These are phyloP conservation scores for Ascodesmis nigricans DNA, from an alignment of 495 filamentous ascomycete species.

Conservation along the genomic window DNA sequence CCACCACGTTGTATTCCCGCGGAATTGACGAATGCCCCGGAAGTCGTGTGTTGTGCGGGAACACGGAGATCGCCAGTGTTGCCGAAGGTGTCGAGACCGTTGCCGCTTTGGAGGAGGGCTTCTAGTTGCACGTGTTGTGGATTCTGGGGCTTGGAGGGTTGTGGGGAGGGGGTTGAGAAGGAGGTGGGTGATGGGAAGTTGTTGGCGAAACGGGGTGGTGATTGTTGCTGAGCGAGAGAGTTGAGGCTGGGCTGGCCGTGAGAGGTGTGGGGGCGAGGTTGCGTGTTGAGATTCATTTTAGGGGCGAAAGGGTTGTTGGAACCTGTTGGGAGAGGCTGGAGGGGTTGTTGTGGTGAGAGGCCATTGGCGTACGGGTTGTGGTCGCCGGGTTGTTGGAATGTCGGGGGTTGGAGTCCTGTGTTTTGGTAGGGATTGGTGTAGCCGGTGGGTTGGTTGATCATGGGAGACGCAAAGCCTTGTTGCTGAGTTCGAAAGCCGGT, in stretches of 20 bases:
- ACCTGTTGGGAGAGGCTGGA: conserved; percentile 52
- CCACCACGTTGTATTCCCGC: conserved; percentile 48
- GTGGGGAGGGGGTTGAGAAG: conserved; percentile 13
- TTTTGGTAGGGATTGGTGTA: conserved; percentile 48
- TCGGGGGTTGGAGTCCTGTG: conserved; percentile 30
- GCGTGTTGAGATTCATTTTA: conserved; percentile 27
- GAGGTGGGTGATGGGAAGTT: conserved; percentile 6
- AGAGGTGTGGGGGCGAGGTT: conserved; percentile 27
- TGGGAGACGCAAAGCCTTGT: conserved; percentile 23
- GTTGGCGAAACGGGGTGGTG: conserved; percentile 6
- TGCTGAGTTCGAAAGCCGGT: conserved; percentile 27
- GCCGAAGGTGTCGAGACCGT: conserved; percentile 91
- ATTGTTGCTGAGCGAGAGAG: conserved; percentile 2
- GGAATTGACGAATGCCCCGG: conserved; percentile 90
- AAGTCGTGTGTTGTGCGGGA: conserved; percentile 88
- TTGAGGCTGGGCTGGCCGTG: conserved; percentile 6
- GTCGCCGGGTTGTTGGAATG: conserved; percentile 41
- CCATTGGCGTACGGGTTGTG: conserved; percentile 65
- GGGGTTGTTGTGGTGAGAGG: conserved; percentile 26
- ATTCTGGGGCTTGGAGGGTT: conserved; percentile 33
- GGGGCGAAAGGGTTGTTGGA: conserved; percentile 90
- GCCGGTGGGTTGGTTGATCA: conserved; percentile 52
- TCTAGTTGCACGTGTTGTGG: conserved; percentile 72
- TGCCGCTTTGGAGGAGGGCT: conserved; percentile 59
- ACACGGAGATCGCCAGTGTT: conserved; percentile 89